phyloP scores from a whole-genome alignment of 2,329 filamentous ascomycete species.

The Fusarium piperis region DNA sequence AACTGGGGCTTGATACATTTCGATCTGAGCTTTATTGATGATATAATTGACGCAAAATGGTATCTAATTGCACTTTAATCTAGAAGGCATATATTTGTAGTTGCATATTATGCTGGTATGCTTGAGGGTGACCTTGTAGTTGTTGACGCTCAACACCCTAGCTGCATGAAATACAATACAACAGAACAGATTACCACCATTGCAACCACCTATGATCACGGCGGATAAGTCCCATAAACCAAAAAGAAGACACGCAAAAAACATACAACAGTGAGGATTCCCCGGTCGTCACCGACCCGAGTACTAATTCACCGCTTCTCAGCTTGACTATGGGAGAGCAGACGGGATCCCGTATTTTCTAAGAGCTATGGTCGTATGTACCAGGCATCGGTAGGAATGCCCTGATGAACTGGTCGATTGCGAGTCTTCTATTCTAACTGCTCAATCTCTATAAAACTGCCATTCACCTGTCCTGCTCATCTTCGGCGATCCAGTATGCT shows the following conservation, averaged over 20 bases:
- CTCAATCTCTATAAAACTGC: neutral
- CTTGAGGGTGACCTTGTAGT: too few species aligned
- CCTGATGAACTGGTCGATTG: neutral
- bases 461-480: conserved; percentile 38
- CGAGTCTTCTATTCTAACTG: neutral
- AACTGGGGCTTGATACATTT: neutral
- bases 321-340: neutral
- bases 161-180: too few species aligned
- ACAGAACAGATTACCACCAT: too few species aligned
- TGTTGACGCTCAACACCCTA: too few species aligned
- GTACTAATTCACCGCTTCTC: conserved; percentile 5
- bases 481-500: conserved; percentile 48
- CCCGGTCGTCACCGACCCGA: conserved; percentile 4
- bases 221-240: too few species aligned
- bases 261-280: conserved; percentile 7
- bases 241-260: neutral
- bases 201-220: too few species aligned
- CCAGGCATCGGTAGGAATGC: neutral
- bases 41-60: neutral
- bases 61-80: neutral
- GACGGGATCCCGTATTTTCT: conserved; percentile 1
- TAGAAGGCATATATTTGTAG: too few species aligned
- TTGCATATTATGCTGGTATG: too few species aligned
- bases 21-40: neutral
- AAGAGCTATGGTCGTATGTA: conserved; percentile 5